These are phyloP conservation scores for Xylariales sp. DNA, from an alignment of 2,329 filamentous ascomycete genomes.

Conservation along the genomic window DNA sequence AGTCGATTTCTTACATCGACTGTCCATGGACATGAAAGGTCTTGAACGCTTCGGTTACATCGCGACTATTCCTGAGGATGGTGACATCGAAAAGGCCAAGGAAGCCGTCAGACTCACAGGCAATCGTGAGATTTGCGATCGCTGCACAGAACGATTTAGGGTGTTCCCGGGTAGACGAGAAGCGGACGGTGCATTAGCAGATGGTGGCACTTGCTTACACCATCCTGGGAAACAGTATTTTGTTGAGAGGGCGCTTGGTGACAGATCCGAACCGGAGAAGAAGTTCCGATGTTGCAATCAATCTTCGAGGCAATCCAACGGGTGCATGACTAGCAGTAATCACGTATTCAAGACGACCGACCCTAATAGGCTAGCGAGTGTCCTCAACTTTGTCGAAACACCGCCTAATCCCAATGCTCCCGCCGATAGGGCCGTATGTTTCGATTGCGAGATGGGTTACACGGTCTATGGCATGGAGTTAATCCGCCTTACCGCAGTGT, in stretches of 20 bases:
- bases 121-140: conserved; percentile 85
- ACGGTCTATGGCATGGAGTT: conserved; percentile 86
- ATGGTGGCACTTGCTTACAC: conserved; percentile 73
- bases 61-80: conserved; percentile 56
- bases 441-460: conserved; percentile 98
- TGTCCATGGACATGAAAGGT: conserved; percentile 59
- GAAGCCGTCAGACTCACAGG: conserved; percentile 61
- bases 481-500: conserved; percentile 81
- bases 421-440: conserved; percentile 63
- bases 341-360: conserved; percentile 89
- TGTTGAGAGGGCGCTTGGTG: conserved; percentile 52
- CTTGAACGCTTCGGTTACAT: conserved; percentile 76
- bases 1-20: conserved; percentile 54
- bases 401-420: conserved; percentile 56
- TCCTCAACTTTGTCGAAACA: conserved; percentile 77
- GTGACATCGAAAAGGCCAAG: conserved; percentile 62
- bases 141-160: conserved; percentile 82
- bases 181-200: conserved; percentile 70
- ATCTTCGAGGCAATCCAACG: conserved; percentile 63
- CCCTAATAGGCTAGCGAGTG: conserved; percentile 67
- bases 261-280: conserved; percentile 52
- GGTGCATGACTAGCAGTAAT: conserved; percentile 65
- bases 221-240: conserved; percentile 72
- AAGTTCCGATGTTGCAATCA: conserved; percentile 78
- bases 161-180: conserved; percentile 83